phyloP scores from a whole-genome alignment of 441 rosid species.

The Pelargonium myrrhifolium region DNA sequence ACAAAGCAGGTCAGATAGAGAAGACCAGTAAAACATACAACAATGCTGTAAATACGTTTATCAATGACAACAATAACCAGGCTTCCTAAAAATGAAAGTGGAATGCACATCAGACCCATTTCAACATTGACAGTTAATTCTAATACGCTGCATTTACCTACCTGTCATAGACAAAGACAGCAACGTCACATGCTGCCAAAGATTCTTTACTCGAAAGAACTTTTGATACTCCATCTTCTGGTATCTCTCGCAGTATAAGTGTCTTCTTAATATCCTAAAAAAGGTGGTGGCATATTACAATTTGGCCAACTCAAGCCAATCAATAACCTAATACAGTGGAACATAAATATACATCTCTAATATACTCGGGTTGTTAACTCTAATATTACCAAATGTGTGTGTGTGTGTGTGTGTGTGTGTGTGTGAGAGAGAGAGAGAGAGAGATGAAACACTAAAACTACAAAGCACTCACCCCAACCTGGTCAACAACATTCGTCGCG shows the following conservation, averaged over 20 bases:
- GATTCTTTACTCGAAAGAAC: conserved; percentile 37
- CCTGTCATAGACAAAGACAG: conserved; percentile 64
- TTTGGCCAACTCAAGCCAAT: conserved; percentile 12
- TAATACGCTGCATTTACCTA: conserved; percentile 21
- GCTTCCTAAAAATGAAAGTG: too few species aligned
- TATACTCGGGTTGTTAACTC: neutral
- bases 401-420: neutral
- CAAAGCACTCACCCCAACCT: conserved; percentile 40
- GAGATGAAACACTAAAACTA: neutral
- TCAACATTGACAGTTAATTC: neutral
- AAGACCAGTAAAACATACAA: too few species aligned
- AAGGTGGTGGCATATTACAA: conserved; percentile 14
- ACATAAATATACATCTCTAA: neutral
- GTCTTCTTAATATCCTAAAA: conserved; percentile 53
- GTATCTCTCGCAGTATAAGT: conserved; percentile 54
- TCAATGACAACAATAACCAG: too few species aligned
- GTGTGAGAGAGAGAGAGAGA: neutral
- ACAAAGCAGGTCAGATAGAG: too few species aligned
- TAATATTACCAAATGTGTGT: neutral
- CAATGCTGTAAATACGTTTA: too few species aligned
- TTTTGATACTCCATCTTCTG: conserved; percentile 49
- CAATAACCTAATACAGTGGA: conserved; percentile 7
- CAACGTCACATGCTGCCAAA: conserved; percentile 61
- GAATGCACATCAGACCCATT: too few species aligned
- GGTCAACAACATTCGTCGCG: conserved; percentile 50